phyloP scores from a whole-genome alignment of 805 yeast species.

The Yamadazyma scolyti region DNA sequence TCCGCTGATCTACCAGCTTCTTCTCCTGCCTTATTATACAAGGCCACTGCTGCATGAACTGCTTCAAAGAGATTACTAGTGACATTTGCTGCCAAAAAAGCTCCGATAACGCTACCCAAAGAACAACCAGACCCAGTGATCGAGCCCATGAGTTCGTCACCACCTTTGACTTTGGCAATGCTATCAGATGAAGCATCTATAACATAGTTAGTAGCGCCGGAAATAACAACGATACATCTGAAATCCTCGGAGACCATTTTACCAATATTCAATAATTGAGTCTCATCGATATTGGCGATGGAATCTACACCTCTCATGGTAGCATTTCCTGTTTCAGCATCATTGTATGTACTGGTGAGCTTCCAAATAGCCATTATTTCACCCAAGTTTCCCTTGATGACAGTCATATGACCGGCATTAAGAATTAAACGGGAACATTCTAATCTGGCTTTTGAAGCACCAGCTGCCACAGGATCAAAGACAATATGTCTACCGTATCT shows the following conservation, averaged over 20 bases:
- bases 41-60: conserved; percentile 49
- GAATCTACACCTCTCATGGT: conserved; percentile 76
- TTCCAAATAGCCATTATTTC: conserved; percentile 65
- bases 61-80: conserved; percentile 34
- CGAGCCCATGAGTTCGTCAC: conserved; percentile 57
- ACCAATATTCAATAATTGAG: conserved; percentile 38
- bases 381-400: conserved; percentile 84
- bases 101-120: conserved; percentile 67
- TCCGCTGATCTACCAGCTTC: conserved; percentile 38
- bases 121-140: conserved; percentile 86
- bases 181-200: conserved; percentile 13
- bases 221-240: conserved; percentile 62
- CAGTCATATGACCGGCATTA: conserved; percentile 54
- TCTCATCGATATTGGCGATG: conserved; percentile 18
- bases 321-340: conserved; percentile 17
- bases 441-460: conserved; percentile 65
- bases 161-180: conserved; percentile 44
- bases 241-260: conserved; percentile 46
- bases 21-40: conserved; percentile 62
- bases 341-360: conserved; percentile 19
- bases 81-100: conserved; percentile 47
- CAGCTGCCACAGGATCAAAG: conserved; percentile 92
- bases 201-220: conserved; percentile 48
- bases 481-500: conserved; percentile 56
- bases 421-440: conserved; percentile 47